phyloP scores from a whole-genome alignment of 2,329 filamentous ascomycete species.

The Fusarium tupiense region DNA sequence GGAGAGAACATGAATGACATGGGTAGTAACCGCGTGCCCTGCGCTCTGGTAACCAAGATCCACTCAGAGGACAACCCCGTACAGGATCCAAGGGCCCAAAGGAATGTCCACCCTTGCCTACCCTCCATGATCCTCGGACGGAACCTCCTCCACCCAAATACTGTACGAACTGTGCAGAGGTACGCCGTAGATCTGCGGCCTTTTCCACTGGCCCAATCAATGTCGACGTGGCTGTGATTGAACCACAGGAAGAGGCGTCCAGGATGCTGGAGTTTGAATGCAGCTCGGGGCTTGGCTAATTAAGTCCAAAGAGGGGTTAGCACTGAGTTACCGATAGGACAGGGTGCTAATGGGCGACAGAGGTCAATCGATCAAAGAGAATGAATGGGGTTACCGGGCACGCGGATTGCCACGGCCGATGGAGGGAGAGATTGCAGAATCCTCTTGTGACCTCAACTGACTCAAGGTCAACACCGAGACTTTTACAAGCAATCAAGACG shows the following conservation, averaged over 20 bases:
- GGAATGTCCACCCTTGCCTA: slow-evolving; percentile 37
- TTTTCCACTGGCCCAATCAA: slow-evolving; percentile 45
- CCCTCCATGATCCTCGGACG: slow-evolving; percentile 3
- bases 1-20: slow-evolving; percentile 26
- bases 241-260: slow-evolving; percentile 36
- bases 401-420: slow-evolving; percentile 42
- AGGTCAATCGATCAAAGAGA: slow-evolving; percentile 36
- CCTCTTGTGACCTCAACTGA: slow-evolving; percentile 44
- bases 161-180: slow-evolving; percentile 36
- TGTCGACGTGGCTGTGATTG: slow-evolving; percentile 35
- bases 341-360: slow-evolving; percentile 37
- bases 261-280: slow-evolving; percentile 42
- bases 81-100: slow-evolving; percentile 37
- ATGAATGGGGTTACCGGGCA: slow-evolving; percentile 40
- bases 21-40: slow-evolving; percentile 36
- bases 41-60: slow-evolving; percentile 28
- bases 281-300: slow-evolving; percentile 42
- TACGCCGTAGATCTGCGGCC: slow-evolving; percentile 44
- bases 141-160: slow-evolving; percentile 25
- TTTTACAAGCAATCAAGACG: slow-evolving; percentile 21
- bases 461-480: slow-evolving; percentile 39
- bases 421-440: slow-evolving; percentile 40
- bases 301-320: slow-evolving; percentile 43
- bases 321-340: slow-evolving; percentile 41
- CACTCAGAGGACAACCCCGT: slow-evolving; percentile 34